These are phyloP conservation scores for Gloeostereum incarnatum DNA, from an alignment of 768 basidiomycete genomes.

Conservation along the genomic window DNA sequence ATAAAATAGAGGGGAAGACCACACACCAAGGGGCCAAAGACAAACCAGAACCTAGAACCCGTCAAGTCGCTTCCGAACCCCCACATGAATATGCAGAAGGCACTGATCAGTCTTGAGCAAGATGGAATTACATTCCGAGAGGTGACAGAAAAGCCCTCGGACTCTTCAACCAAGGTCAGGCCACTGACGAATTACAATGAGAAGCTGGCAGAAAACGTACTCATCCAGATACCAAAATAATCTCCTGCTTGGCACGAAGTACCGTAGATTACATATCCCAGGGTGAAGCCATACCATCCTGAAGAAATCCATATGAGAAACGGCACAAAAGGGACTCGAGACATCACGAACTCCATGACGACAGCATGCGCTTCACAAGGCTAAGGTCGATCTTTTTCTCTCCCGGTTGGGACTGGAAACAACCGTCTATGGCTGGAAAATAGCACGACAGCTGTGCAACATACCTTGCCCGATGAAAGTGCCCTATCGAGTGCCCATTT, in stretches of 20 bases:
- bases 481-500: constrained; percentile 13
- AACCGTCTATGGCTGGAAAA: no score
- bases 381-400: constrained; percentile 11
- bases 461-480: constrained; percentile 11
- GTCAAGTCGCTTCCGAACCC: constrained; percentile 16
- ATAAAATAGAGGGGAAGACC: neutral
- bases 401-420: constrained; percentile 8
- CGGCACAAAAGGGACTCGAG: neutral
- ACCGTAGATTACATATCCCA: constrained; percentile 16
- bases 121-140: constrained; percentile 16
- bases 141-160: constrained; percentile 13
- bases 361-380: constrained; percentile 13
- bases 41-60: constrained; percentile 14
- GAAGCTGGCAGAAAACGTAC: constrained; percentile 5
- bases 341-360: constrained; percentile 12
- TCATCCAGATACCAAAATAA: constrained; percentile 17
- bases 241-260: constrained; percentile 11
- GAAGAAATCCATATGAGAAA: neutral
- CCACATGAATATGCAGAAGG: constrained; percentile 15
- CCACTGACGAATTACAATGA: neutral
- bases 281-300: constrained; percentile 17
- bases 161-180: constrained; percentile 6
- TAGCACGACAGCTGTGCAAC: neutral
- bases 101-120: constrained; percentile 13
- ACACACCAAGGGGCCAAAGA: constrained; percentile 14